Evolutionary conservation across 2,329 filamentous ascomycete genomes (phyloP).

Genomic region (Cadophora sp.): DNA sequence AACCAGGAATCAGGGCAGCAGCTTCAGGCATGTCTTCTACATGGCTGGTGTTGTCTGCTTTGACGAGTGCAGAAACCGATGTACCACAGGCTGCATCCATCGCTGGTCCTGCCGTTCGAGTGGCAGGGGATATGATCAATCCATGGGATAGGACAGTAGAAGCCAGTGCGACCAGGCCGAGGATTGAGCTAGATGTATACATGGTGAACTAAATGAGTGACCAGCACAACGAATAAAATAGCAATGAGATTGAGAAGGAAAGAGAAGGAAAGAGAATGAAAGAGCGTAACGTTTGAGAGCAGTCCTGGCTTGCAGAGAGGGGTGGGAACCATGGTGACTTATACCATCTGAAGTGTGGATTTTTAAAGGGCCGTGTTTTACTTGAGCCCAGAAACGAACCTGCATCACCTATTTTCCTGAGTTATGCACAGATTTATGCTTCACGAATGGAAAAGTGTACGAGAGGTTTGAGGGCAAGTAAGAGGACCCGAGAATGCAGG

Average conservation of each 20-base stretch:
- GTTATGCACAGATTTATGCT: background rate
- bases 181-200: constrained; percentile 17
- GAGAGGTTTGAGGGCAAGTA: background rate
- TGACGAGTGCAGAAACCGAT: constrained; percentile 46
- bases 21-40: constrained; percentile 47
- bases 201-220: constrained; percentile 28
- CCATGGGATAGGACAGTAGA: constrained; percentile 52
- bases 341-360: constrained; percentile 13
- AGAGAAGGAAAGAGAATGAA: constrained; percentile 19
- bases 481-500: constrained; percentile 3
- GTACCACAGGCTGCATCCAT: constrained; percentile 54
- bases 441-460: background rate
- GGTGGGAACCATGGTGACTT: background rate
- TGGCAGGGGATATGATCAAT: constrained; percentile 50
- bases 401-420: background rate
- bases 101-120: constrained; percentile 51
- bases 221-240: constrained; percentile 31
- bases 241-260: constrained; percentile 14
- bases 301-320: background rate
- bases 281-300: constrained; percentile 9
- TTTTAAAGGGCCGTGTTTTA: constrained; percentile 1
- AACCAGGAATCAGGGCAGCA: constrained; percentile 44
- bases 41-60: constrained; percentile 38
- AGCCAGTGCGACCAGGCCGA: constrained; percentile 22
- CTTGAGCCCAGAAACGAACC: background rate